Evolutionary conservation across 139 green algal genomes (phyloP).

Genomic region (Microglena sp.): DNA sequence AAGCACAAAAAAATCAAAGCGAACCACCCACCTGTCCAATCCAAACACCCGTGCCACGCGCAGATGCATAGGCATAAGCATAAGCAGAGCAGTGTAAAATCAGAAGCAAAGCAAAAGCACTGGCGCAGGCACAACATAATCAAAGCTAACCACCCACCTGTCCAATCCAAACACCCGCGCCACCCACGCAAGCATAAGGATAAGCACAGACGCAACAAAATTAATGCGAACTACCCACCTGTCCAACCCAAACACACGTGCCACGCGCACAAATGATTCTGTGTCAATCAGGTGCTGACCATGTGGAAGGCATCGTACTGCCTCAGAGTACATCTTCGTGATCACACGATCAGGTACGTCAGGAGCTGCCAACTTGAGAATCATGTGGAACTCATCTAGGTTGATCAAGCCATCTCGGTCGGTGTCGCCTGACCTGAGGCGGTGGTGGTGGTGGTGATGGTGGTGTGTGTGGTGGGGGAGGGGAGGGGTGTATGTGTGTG

Average conservation of each 20-base stretch:
- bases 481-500: too few species aligned
- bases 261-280: slow-evolving; percentile 11
- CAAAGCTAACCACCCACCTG: background rate
- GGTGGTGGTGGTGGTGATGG: background rate
- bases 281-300: slow-evolving; percentile 7
- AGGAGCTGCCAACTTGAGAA: background rate
- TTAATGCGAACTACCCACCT: background rate
- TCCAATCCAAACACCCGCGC: slow-evolving; percentile 14
- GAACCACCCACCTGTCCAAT: too few species aligned
- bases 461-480: too few species aligned
- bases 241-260: slow-evolving; percentile 14
- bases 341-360: slow-evolving; percentile 10
- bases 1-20: too few species aligned
- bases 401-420: slow-evolving; percentile 24
- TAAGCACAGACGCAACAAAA: too few species aligned
- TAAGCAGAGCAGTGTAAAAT: too few species aligned
- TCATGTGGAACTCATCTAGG: slow-evolving; percentile 28
- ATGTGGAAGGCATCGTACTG: slow-evolving; percentile 10
- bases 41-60: too few species aligned
- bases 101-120: too few species aligned
- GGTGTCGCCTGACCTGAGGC: slow-evolving; percentile 22
- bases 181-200: slow-evolving; percentile 11
- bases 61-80: too few species aligned
- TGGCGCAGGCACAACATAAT: too few species aligned
- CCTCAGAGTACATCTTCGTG: slow-evolving; percentile 27